A percentile compares a stretch with the other conserved stretches of the same genome.
phyloP scores from a whole-genome alignment of 1,284 basidiomycete genomes.

The Irpex lacteus region DNA sequence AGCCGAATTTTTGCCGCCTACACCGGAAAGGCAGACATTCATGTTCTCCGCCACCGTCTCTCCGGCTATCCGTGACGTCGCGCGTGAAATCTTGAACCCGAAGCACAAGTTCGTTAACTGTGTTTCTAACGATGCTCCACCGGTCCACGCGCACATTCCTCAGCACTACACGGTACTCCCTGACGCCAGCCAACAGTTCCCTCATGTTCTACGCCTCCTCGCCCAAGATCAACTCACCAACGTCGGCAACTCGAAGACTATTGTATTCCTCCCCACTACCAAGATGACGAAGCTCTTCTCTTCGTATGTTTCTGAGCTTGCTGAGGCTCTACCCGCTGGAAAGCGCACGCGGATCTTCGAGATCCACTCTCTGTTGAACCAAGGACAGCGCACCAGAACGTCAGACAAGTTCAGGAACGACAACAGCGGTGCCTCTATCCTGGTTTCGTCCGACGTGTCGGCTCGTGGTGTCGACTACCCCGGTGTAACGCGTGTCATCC shows the following conservation, averaged over 20 bases:
- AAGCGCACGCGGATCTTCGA: conserved; percentile 64
- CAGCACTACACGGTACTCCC: conserved; percentile 83
- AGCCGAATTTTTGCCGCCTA: conserved; percentile 61
- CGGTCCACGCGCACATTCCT: conserved; percentile 78
- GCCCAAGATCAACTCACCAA: conserved; percentile 88
- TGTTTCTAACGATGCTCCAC: conserved; percentile 47
- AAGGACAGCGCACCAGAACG: conserved; percentile 61
- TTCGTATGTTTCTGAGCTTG: conserved; percentile 57
- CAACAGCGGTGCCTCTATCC: conserved; percentile 57
- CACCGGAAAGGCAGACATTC: conserved; percentile 82
- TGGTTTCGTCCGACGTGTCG: conserved; percentile 89
- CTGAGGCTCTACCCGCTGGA: conserved; percentile 45
- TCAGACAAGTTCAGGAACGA: conserved; percentile 71
- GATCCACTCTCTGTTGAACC: conserved; percentile 83
- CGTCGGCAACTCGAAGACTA: conserved; percentile 70
- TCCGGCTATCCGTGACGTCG: conserved; percentile 61
- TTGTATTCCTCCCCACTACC: conserved; percentile 91
- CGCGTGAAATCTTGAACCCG: conserved; percentile 45
- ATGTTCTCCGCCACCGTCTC: conserved; percentile 91
- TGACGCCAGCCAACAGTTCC: conserved; percentile 67
- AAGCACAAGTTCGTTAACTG: conserved; percentile 68
- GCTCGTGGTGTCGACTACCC: conserved; percentile 92
- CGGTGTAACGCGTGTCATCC: conserved; percentile 90
- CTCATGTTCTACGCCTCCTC: conserved; percentile 79
- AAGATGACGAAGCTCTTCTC: conserved; percentile 81